Percentiles rank a stretch among this genome's conserved stretches.
These are phyloP conservation scores for Phytophthora hibernalis DNA, from an alignment of 352 stramenopile genomes.

Conservation along the genomic window DNA sequence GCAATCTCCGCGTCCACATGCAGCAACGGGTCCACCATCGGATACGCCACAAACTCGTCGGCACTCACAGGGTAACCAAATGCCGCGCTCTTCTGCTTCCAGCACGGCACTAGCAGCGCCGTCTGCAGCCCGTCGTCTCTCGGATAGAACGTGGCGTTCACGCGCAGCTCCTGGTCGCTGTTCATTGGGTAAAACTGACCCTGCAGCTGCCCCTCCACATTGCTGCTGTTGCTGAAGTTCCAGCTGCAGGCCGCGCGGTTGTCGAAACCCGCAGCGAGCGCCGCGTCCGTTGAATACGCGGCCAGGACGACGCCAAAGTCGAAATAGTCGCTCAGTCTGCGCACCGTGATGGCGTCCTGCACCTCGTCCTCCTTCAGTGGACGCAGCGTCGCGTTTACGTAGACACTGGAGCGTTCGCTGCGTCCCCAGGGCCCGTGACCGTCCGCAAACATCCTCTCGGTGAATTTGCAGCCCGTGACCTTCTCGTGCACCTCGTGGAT, in stretches of 20 bases:
- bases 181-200: conserved; percentile 63
- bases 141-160: conserved; percentile 65
- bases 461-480: conserved; percentile 67
- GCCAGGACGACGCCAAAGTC: conserved; percentile 75
- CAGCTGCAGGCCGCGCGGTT: conserved; percentile 61
- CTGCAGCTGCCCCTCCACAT: conserved; percentile 53
- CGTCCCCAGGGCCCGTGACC: conserved; percentile 57
- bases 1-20: conserved; percentile 64
- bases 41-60: conserved; percentile 72
- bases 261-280: conserved; percentile 50
- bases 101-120: conserved; percentile 76
- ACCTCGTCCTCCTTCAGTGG: conserved; percentile 63
- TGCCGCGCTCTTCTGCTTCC: conserved; percentile 82
- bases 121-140: conserved; percentile 62
- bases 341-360: conserved; percentile 71
- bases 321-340: conserved; percentile 80
- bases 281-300: conserved; percentile 62
- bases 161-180: conserved; percentile 45
- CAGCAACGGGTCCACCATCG: conserved; percentile 76
- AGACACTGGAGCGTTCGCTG: conserved; percentile 54
- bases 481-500: conserved; percentile 68
- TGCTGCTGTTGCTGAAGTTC: conserved; percentile 64
- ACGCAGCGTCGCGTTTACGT: conserved; percentile 56
- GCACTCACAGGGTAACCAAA: conserved; percentile 84
- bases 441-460: conserved; percentile 85